Evolutionary conservation across 495 filamentous ascomycete species (phyloP).

Genomic region (Neurospora pannonica): DNA sequence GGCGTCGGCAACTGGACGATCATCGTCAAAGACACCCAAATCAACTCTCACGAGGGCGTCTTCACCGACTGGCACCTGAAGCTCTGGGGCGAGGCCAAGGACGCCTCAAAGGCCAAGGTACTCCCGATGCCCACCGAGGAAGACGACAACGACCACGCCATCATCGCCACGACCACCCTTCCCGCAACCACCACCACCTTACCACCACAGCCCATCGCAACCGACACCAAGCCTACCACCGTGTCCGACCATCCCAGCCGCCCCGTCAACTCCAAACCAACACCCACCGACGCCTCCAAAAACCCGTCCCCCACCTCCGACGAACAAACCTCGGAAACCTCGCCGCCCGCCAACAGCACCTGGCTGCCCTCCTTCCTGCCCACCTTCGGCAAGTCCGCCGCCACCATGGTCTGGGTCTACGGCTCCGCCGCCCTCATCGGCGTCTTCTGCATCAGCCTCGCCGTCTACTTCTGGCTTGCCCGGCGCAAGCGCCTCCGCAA

Average conservation of each 20-base stretch:
- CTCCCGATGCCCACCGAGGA: constrained; percentile 78
- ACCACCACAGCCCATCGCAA: constrained; percentile 12
- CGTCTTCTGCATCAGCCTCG: constrained; percentile 71
- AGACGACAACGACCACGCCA: constrained; percentile 72
- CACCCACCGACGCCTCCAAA: constrained; percentile 30
- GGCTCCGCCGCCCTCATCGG: constrained; percentile 74
- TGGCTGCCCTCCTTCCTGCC: constrained; percentile 84
- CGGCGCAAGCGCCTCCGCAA: constrained; percentile 66
- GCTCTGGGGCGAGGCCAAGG: constrained; percentile 82
- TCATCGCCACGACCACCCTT: constrained; percentile 33
- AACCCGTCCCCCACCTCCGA: constrained; percentile 17
- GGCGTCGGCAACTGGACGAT: constrained; percentile 85
- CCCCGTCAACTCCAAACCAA: constrained; percentile 50
- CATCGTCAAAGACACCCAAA: constrained; percentile 74
- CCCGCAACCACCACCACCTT: constrained; percentile 32
- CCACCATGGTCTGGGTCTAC: constrained; percentile 93
- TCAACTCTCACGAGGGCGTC: constrained; percentile 65
- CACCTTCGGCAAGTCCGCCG: constrained; percentile 85
- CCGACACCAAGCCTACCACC: constrained; percentile 26
- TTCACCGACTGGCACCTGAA: constrained; percentile 92
- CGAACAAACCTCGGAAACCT: constrained; percentile 25
- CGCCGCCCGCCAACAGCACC: constrained; percentile 27
- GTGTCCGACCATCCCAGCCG: constrained; percentile 70
- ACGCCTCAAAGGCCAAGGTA: constrained; percentile 56
- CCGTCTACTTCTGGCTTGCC: constrained; percentile 67